Base-by-base conservation (phyloP, 768 basidiomycete genomes). In the Serendipita indica region DNA sequence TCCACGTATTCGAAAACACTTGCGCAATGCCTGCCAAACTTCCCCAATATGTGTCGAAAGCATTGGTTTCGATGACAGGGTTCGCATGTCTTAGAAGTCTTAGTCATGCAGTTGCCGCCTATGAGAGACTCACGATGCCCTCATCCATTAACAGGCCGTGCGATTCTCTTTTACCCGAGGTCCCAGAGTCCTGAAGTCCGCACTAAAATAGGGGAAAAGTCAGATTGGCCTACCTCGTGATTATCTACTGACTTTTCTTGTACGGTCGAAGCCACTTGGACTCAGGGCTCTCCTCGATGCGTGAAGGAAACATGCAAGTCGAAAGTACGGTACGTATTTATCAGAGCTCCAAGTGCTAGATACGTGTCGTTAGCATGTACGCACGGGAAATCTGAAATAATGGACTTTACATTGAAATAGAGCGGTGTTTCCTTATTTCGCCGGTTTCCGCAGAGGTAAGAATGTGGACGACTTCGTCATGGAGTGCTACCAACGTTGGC, bases 401-500 rank as follows among this genome's bases (percentile, higher is more conserved):
- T 28, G 12, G 4, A 54, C 49, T 54, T 30, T 2, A 25, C 49
- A 7, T 20, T 12, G 2, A 54, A 54, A 10, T 1, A 7, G n/a
- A 25, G 41, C 5, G 27, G 18, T n/a, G 49, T 22, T 20, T 54
- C 25, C n/a, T 54, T 10, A 3, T 7, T 7, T 18, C 49, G 10
- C 35, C n/a, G 35, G 35, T 27, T 7, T 43, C 5, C 7, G 5
- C n/a, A 6, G 41, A 33, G 49, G 35, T 37, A 37, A 27, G 49
- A 33, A 54, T 18, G 22, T 54, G 49, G n/a, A 54, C 10, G 49
- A 30, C 49, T 22, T n/a, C 2, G 25, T 54, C 32, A 25, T n/a
- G 22, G 32, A 33, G 25, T n/a, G 20, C 25, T n/a, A 80, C 59
- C 2, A 89, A 70, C 1, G 72, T 65, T 1, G 67, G 62, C 60